phyloP scores from a whole-genome alignment of 306 rosid genomes.

The Quercus berberidifolia region DNA sequence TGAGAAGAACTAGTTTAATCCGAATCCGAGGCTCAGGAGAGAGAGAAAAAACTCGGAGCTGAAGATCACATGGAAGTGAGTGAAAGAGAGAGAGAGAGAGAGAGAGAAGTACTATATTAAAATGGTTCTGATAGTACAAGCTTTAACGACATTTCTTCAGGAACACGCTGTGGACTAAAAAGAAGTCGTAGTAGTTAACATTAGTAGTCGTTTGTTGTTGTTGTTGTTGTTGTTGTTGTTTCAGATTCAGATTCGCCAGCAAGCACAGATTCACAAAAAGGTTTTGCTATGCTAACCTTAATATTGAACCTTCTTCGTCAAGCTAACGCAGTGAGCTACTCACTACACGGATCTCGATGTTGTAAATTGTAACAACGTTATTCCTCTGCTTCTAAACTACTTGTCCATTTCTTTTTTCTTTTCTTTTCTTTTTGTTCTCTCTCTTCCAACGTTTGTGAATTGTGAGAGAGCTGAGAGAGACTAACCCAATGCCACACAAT shows the following conservation, averaged over 20 bases:
- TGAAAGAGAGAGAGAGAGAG: background rate
- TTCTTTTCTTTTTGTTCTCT: background rate
- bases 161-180: constrained; percentile 25
- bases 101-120: background rate
- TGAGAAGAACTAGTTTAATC: background rate
- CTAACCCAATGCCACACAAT: too few species aligned
- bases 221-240: background rate
- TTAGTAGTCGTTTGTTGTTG: constrained; percentile 1
- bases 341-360: background rate
- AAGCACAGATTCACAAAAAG: constrained; percentile 26
- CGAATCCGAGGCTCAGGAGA: background rate
- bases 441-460: background rate
- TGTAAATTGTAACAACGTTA: background rate
- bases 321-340: background rate
- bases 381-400: background rate
- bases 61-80: background rate
- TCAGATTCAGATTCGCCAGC: constrained; percentile 27
- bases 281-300: constrained; percentile 1
- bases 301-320: constrained; percentile 28
- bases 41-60: background rate
- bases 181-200: too few species aligned
- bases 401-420: constrained; percentile 13
- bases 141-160: constrained; percentile 68
- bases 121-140: background rate
- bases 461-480: too few species aligned